phyloP scores from a whole-genome alignment of 371 early-diverging fungal species.

The Choanephora cucurbitarum region DNA sequence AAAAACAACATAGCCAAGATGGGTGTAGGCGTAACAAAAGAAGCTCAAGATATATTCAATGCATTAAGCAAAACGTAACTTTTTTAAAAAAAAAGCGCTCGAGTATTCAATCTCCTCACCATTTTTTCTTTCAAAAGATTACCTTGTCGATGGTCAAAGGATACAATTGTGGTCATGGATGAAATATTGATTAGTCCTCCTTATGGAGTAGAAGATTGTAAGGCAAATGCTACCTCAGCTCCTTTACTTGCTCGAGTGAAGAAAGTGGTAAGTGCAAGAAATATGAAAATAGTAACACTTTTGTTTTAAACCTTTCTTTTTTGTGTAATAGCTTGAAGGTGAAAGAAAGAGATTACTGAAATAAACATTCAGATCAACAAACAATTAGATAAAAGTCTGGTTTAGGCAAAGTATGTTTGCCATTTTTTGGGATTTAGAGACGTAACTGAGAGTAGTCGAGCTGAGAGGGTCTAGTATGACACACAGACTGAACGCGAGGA shows the following conservation, averaged over 20 bases:
- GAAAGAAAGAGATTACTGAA: conserved; percentile 51
- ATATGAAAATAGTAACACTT: too few species aligned
- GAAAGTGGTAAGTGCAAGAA: conserved; percentile 64
- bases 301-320: too few species aligned
- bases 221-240: conserved; percentile 55
- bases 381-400: too few species aligned
- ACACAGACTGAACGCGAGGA: too few species aligned
- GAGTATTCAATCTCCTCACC: too few species aligned
- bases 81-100: too few species aligned
- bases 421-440: too few species aligned
- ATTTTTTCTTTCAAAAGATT: too few species aligned
- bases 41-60: conserved; percentile 82
- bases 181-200: conserved; percentile 80
- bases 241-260: conserved; percentile 70
- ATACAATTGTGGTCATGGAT: conserved; percentile 80
- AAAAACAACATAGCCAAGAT: conserved; percentile 66
- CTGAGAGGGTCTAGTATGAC: too few species aligned
- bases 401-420: too few species aligned
- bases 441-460: too few species aligned
- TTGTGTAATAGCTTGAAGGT: conserved; percentile 51
- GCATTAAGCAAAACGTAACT: conserved; percentile 77
- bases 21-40: conserved; percentile 79
- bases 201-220: conserved; percentile 73
- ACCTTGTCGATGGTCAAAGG: conserved; percentile 82
- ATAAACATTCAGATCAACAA: too few species aligned